Base-by-base conservation (phyloP, 1,284 basidiomycete species). In the Lentinus polychrous region DNA sequence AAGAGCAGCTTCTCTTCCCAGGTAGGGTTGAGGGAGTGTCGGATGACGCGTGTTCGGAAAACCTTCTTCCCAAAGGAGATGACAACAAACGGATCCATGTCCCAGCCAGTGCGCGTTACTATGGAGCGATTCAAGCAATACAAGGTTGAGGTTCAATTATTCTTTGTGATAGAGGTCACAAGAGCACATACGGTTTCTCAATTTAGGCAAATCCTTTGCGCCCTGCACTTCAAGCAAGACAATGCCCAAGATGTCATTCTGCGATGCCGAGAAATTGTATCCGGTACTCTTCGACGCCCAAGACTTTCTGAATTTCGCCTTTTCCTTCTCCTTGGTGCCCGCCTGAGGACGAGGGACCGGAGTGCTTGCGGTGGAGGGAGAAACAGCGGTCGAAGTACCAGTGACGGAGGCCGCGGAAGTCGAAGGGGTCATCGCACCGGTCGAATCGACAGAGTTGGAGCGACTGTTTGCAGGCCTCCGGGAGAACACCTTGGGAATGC, bases 81-180 rank as follows among this genome's bases (percentile, higher is more conserved):
- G 55, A 99, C 93, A 12, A 93, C 89, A 60, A 97, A 98, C 0
- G 94, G 94, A 60, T 99, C 94, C 94, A 98, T 98, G 62, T 98
- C 94, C 79, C 85, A 94, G 0, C 88, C 88, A 0, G 80, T 88
- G 2, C 86, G 78, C 2, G 84, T 91, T 78, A 91, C 87, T 89
- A 52, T 2, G 33, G 11, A 20, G 7, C 35, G 8, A 11, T 14
- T 43, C 8, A 45, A 41, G 35, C 6, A 12, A 14, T 18, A 37
- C 14, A 6, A 18, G 35, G 4, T n/a, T 37, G 12, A 37, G 12
- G n/a, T n/a, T 15, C 35, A 12, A n/a, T n/a, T 37, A 5, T 34
- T 34, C 8, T n/a, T n/a, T 34, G n/a, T 34, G n/a, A 34, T 14
- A 15, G 14, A 12, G 14, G 5, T 37, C 7, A 40, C 12, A 8